These are phyloP conservation scores for Sporothrix protearum DNA, from an alignment of 2,329 filamentous ascomycete genomes.

Conservation along the genomic window DNA sequence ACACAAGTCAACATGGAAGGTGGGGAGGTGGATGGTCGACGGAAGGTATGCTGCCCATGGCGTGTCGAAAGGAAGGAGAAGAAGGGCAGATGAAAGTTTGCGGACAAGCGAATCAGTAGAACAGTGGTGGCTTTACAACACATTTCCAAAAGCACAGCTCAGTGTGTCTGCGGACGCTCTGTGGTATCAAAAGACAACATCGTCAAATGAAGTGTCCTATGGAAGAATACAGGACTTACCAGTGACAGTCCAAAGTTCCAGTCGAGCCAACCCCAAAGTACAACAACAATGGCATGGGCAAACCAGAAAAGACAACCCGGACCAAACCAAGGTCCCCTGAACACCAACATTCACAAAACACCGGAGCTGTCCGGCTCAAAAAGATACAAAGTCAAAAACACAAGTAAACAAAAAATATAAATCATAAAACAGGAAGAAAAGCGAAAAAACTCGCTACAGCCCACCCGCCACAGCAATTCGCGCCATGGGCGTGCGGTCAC, in stretches of 20 bases:
- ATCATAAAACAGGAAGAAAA: neutral
- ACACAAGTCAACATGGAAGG: neutral
- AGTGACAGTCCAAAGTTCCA: neutral
- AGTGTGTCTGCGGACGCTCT: neutral
- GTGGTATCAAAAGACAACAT: neutral
- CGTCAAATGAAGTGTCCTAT: neutral
- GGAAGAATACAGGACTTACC: neutral
- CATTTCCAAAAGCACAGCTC: too few species aligned
- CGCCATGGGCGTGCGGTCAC: slow-evolving; percentile 46
- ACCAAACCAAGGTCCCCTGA: neutral
- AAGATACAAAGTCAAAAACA: too few species aligned
- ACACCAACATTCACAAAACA: neutral
- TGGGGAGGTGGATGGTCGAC: neutral
- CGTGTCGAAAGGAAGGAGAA: neutral
- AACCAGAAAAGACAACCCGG: neutral
- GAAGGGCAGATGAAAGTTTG: neutral
- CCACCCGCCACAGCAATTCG: slow-evolving; percentile 31
- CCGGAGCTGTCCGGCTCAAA: neutral
- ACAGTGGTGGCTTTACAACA: neutral
- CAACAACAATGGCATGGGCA: neutral
- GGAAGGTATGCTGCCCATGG: neutral
- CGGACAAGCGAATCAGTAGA: neutral
- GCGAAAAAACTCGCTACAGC: neutral
- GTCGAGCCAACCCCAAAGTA: neutral
- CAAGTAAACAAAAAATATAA: too few species aligned